phyloP scores from a whole-genome alignment of 495 filamentous ascomycete species.

The Tuber magnatum region DNA sequence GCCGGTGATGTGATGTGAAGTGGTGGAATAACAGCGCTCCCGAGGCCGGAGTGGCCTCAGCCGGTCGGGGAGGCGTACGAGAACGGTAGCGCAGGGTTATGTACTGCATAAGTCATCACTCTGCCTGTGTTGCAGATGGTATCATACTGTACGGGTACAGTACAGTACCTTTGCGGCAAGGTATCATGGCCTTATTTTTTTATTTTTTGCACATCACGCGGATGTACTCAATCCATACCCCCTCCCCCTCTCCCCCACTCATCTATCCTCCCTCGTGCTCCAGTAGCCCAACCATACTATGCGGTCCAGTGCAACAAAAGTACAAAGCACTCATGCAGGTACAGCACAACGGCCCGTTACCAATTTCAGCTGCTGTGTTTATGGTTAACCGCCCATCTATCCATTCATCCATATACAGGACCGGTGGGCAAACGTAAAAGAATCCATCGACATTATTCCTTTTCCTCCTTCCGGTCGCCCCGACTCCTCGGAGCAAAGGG shows the following conservation, averaged over 20 bases:
- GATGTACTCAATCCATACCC: background rate
- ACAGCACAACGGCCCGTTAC: slow-evolving; percentile 20
- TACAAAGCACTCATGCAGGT: slow-evolving; percentile 29
- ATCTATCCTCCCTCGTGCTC: background rate
- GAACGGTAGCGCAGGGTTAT: background rate
- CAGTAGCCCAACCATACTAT: background rate
- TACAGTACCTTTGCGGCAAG: background rate
- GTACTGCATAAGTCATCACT: background rate
- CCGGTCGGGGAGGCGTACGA: background rate
- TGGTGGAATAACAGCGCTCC: background rate
- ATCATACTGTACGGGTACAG: background rate
- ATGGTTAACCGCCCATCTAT: slow-evolving; percentile 3
- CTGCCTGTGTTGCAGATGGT: background rate
- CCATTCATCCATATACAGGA: slow-evolving; percentile 9
- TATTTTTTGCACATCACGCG: background rate
- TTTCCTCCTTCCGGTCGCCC: background rate
- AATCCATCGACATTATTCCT: background rate
- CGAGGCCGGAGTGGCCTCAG: background rate
- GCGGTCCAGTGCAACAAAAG: background rate
- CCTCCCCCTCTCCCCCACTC: background rate
- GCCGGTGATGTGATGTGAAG: background rate
- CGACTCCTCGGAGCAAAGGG: slow-evolving; percentile 2
- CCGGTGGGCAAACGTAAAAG: slow-evolving; percentile 8
- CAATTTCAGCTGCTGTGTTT: slow-evolving; percentile 10
- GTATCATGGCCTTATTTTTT: background rate